Conservation (phyloP, 495 filamentous ascomycete genomes). For the Xylaria intraflava region DNA sequence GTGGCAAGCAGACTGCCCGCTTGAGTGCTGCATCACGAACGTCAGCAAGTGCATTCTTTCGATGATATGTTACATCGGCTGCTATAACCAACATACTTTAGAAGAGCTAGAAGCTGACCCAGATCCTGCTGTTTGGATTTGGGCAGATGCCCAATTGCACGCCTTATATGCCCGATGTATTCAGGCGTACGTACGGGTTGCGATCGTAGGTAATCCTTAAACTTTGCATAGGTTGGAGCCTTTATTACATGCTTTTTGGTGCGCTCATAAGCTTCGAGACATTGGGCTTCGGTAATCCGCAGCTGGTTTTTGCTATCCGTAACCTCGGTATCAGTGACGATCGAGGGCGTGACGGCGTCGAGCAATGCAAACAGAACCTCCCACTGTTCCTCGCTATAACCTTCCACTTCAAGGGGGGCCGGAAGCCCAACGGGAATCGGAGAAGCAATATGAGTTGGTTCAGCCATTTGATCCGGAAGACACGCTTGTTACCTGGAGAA, state of each 20-base stretch:
- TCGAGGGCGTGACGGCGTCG: slow-evolving; percentile 31
- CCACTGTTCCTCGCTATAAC: slow-evolving; percentile 32
- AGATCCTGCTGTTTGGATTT: slow-evolving; percentile 23
- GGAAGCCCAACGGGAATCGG: slow-evolving; percentile 27
- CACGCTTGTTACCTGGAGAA: neutral
- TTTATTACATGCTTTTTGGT: slow-evolving; percentile 17
- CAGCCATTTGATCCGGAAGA: slow-evolving; percentile 3
- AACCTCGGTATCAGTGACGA: slow-evolving; percentile 20
- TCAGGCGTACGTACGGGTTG: slow-evolving; percentile 23
- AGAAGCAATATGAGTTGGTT: slow-evolving; percentile 9
- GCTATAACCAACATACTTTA: slow-evolving; percentile 20
- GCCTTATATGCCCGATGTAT: slow-evolving; percentile 20
- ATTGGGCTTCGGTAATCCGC: slow-evolving; percentile 20
- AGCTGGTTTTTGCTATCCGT: slow-evolving; percentile 22
- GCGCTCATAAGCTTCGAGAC: slow-evolving; percentile 16
- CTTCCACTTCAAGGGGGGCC: slow-evolving; percentile 20
- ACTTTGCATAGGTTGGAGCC: slow-evolving; percentile 21
- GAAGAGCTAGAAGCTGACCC: slow-evolving; percentile 19
- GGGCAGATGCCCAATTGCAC: slow-evolving; percentile 20
- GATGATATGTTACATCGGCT: neutral
- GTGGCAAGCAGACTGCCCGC: slow-evolving; percentile 62
- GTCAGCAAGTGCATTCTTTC: neutral
- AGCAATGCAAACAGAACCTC: slow-evolving; percentile 26
- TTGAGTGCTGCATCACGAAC: slow-evolving; percentile 48
- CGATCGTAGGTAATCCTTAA: slow-evolving; percentile 33